These are phyloP conservation scores for Aspergillus latus DNA, from an alignment of 2,329 filamentous ascomycete species.

Conservation along the genomic window DNA sequence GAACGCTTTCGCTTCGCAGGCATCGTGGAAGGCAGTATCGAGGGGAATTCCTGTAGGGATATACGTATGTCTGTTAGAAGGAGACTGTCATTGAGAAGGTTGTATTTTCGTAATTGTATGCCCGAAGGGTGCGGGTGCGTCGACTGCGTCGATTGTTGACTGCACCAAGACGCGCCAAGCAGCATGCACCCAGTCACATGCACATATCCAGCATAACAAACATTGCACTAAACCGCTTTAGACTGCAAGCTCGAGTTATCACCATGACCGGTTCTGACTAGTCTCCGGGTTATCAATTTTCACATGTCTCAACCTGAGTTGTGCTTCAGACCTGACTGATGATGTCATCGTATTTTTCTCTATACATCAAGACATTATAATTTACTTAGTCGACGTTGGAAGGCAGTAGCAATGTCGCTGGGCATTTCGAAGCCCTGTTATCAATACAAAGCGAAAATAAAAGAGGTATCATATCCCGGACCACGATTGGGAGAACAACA, in stretches of 20 bases:
- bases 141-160: background rate
- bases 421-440: background rate
- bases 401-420: background rate
- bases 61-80: background rate
- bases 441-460: conserved; percentile 10
- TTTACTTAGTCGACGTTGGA: conserved; percentile 6
- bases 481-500: conserved; percentile 18
- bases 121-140: background rate
- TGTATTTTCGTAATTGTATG: background rate
- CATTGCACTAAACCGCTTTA: conserved; percentile 13
- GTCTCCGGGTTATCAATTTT: background rate
- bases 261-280: background rate
- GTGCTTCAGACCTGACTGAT: background rate
- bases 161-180: conserved; percentile 9
- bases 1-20: conserved; percentile 31
- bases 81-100: background rate
- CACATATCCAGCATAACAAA: background rate
- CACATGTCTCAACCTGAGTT: conserved; percentile 5
- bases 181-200: conserved; percentile 17
- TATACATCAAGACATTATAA: conserved; percentile 4
- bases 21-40: conserved; percentile 13
- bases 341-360: conserved; percentile 12
- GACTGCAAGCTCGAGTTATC: background rate
- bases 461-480: conserved; percentile 19
- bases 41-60: background rate